phyloP scores from a whole-genome alignment of 176 grass and related monocot genomes.

The Cenchrus fungigraminus region DNA sequence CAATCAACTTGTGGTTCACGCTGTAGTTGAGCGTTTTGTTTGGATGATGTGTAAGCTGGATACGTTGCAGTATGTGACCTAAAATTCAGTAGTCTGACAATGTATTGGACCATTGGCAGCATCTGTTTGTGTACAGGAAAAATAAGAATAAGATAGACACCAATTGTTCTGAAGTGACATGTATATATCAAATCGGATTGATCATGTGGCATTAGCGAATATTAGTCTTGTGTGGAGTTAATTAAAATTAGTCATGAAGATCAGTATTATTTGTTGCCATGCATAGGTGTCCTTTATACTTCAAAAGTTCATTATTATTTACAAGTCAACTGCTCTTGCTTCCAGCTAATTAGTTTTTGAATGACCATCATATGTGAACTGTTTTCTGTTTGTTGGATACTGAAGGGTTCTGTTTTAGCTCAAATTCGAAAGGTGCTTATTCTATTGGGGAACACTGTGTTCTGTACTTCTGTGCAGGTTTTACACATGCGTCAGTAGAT shows the following conservation, averaged over 20 bases:
- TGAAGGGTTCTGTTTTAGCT: background rate
- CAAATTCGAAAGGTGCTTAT: background rate
- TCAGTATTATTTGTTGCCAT: background rate
- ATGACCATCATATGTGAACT: background rate
- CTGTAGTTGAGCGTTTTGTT: background rate
- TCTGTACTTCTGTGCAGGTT: background rate
- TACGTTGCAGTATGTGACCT: background rate
- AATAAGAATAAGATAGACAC: background rate
- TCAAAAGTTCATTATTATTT: background rate
- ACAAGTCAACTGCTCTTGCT: background rate
- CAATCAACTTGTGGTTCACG: no score
- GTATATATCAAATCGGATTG: background rate
- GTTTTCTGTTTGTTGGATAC: background rate
- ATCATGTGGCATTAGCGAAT: background rate
- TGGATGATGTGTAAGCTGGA: background rate
- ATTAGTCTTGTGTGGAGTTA: background rate
- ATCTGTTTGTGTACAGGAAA: background rate
- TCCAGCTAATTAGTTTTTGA: background rate
- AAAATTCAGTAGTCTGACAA: background rate
- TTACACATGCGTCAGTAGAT: background rate
- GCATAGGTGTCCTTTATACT: background rate
- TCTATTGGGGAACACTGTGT: background rate
- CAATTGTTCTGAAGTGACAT: background rate
- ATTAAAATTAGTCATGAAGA: background rate
- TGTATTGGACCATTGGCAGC: background rate